phyloP scores from a whole-genome alignment of 352 stramenopile species.

The Phytophthora ohioensis region DNA sequence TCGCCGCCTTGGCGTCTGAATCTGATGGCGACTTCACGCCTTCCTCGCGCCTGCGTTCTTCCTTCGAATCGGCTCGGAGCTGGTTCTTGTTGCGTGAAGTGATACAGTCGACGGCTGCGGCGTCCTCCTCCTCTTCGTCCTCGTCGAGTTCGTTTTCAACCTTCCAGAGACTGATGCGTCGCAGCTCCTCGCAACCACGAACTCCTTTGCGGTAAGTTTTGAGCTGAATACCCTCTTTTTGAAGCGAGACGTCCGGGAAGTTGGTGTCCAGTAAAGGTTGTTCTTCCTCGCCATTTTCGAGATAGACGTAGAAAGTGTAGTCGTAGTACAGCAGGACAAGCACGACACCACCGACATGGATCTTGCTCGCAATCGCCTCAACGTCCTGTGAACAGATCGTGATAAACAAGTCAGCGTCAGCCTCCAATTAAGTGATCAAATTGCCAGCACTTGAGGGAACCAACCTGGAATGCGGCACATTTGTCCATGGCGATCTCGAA shows the following conservation, averaged over 20 bases:
- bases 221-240: constrained; percentile 87
- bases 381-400: constrained; percentile 71
- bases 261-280: constrained; percentile 93
- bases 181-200: constrained; percentile 65
- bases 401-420: neutral
- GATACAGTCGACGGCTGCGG: constrained; percentile 42
- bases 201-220: constrained; percentile 85
- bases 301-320: constrained; percentile 92
- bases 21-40: constrained; percentile 56
- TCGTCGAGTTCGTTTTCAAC: constrained; percentile 75
- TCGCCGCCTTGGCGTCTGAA: constrained; percentile 54
- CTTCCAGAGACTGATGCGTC: constrained; percentile 84
- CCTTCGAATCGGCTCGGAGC: constrained; percentile 59
- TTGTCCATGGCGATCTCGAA: constrained; percentile 92
- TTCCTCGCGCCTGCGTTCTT: constrained; percentile 68
- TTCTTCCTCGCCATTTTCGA: constrained; percentile 91
- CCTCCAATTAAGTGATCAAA: neutral
- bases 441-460: neutral
- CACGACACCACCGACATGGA: constrained; percentile 92
- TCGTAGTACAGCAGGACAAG: constrained; percentile 94
- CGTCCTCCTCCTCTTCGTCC: constrained; percentile 54
- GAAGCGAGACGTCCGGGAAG: constrained; percentile 94
- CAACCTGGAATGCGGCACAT: constrained; percentile 66
- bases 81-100: constrained; percentile 28
- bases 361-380: constrained; percentile 95